Evolutionary conservation across 106 monocot species (phyloP).

Genomic region (Allium cepa): DNA sequence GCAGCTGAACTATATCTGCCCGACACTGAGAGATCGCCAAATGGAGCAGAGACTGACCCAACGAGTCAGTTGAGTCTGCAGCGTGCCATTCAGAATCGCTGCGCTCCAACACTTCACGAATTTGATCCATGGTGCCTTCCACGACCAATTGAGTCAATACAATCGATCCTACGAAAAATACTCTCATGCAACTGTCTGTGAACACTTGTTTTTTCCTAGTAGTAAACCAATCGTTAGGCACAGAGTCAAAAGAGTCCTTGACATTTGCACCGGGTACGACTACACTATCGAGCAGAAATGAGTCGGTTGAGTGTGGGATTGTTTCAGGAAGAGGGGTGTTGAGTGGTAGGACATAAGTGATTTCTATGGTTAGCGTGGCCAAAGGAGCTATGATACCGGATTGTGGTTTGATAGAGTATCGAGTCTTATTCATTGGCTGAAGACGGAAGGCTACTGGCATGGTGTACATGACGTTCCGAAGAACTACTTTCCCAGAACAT

Average conservation of each 20-base stretch:
- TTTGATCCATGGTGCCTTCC: slow-evolving; percentile 26
- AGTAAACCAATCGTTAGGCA: slow-evolving; percentile 51
- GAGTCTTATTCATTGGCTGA: slow-evolving; percentile 20
- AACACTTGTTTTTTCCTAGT: slow-evolving; percentile 53
- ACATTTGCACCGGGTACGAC: slow-evolving; percentile 34
- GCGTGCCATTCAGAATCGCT: slow-evolving; percentile 44
- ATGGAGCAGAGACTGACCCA: slow-evolving; percentile 34
- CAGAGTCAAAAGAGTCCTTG: slow-evolving; percentile 24
- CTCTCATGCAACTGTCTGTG: slow-evolving; percentile 27
- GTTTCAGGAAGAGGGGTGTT: slow-evolving; percentile 19
- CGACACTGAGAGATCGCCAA: slow-evolving; percentile 29
- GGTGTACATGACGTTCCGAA: slow-evolving; percentile 54
- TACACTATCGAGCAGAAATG: slow-evolving; percentile 51
- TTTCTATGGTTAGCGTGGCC: slow-evolving; percentile 23
- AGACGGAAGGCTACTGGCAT: slow-evolving; percentile 59
- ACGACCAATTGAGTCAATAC: slow-evolving; percentile 32
- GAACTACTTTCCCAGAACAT: slow-evolving; percentile 25
- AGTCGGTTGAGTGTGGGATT: slow-evolving; percentile 25
- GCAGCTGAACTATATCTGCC: slow-evolving; percentile 44
- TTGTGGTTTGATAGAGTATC: slow-evolving; percentile 29
- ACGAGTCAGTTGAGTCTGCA: slow-evolving; percentile 30
- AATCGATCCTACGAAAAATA: slow-evolving; percentile 38
- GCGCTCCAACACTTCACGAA: slow-evolving; percentile 36
- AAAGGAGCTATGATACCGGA: slow-evolving; percentile 44
- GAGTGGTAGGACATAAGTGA: slow-evolving; percentile 22